Percentiles rank a stretch among this genome's conserved stretches.
These are phyloP conservation scores for Saccharum officinarum DNA, from an alignment of 176 grass and related monocot genomes.

Conservation along the genomic window DNA sequence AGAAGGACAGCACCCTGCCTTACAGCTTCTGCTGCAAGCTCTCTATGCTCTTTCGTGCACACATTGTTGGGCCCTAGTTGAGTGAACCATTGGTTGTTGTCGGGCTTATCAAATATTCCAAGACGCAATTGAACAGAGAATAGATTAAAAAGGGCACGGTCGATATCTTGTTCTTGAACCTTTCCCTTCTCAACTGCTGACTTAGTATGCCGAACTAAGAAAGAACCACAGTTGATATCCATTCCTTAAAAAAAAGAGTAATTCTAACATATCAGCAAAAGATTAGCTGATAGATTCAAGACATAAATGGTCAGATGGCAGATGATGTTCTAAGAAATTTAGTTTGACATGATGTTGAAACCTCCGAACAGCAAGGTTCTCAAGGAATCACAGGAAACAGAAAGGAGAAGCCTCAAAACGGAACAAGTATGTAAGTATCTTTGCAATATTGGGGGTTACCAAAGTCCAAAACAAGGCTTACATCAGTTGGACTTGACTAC, in stretches of 20 bases:
- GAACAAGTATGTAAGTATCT: not conserved
- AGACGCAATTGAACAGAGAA: constrained; percentile 87
- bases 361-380: not conserved
- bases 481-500: not conserved
- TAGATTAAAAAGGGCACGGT: constrained; percentile 79
- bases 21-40: constrained; percentile 79
- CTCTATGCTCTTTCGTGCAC: constrained; percentile 67
- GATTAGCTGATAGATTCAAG: not conserved
- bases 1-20: constrained; percentile 84
- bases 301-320: not conserved
- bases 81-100: constrained; percentile 26
- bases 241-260: constrained; percentile 60
- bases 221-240: constrained; percentile 95
- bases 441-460: not conserved
- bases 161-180: constrained; percentile 78
- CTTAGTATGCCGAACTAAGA: constrained; percentile 65
- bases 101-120: constrained; percentile 61
- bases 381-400: not conserved
- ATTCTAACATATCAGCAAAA: constrained; percentile 5
- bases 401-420: constrained; percentile 2
- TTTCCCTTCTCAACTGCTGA: constrained; percentile 71
- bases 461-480: not conserved
- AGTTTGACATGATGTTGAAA: not conserved
- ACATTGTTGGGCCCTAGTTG: constrained; percentile 58
- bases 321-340: not conserved